Conservation (phyloP, 148 eudicot genomes). For the Nepenthes gracilis region DNA sequence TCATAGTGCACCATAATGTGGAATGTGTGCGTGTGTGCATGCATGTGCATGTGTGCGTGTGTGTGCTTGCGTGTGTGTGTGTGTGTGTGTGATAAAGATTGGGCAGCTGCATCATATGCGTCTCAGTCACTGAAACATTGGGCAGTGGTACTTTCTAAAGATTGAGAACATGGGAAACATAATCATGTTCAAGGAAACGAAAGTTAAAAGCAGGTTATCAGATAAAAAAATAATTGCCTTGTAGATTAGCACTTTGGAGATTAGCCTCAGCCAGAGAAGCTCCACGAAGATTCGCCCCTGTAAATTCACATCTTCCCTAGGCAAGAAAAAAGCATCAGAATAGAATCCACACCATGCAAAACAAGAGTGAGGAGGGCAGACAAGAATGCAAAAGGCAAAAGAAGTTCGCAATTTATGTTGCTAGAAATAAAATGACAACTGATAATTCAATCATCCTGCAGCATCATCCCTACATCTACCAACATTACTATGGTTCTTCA, state of each 20-base stretch:
- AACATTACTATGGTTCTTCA: too few relatives aligned
- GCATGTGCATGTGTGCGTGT: too few relatives aligned
- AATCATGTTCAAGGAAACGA: background rate
- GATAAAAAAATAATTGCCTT: conserved; percentile 31
- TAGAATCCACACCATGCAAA: conserved; percentile 10
- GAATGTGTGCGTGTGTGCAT: too few relatives aligned
- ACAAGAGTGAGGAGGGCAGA: conserved; percentile 1
- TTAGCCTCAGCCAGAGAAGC: conserved; percentile 79
- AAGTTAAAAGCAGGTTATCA: too few relatives aligned
- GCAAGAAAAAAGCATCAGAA: conserved; percentile 25
- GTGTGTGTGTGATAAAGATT: too few relatives aligned
- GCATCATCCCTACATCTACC: background rate
- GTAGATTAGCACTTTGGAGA: conserved; percentile 91
- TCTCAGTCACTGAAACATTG: too few relatives aligned
- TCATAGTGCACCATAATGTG: too few relatives aligned
- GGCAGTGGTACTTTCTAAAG: too few relatives aligned
- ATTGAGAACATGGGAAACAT: too few relatives aligned
- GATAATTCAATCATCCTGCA: conserved; percentile 2
- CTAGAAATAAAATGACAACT: background rate
- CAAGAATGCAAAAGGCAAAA: conserved; percentile 4
- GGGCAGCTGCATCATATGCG: too few relatives aligned
- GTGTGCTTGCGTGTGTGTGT: too few relatives aligned
- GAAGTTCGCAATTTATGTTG: background rate
- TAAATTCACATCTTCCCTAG: conserved; percentile 89
- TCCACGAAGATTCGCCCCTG: conserved; percentile 91